Conservation (phyloP, 2,329 filamentous ascomycete genomes). For the Neofusicoccum laricinum region DNA sequence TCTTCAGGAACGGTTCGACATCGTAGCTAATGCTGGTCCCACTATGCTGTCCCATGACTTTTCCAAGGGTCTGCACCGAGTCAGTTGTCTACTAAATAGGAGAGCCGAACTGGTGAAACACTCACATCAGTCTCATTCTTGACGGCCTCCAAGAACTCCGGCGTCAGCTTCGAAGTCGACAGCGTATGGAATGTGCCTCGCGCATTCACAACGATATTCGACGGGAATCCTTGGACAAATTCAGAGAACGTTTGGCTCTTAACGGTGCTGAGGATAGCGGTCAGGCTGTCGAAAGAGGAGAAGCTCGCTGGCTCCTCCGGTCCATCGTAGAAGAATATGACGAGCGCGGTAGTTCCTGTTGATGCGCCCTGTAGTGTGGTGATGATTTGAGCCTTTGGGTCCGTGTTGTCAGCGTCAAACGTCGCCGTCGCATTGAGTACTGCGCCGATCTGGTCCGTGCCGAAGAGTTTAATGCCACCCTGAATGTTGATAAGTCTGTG, state of each 20-base stretch:
- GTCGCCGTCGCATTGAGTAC: not conserved
- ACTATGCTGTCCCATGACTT: not conserved
- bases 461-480: not conserved
- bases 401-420: not conserved
- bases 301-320: not conserved
- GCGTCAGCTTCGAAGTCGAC: not conserved
- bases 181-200: not conserved
- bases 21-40: slow-evolving; percentile 2
- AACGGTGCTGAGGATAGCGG: not conserved
- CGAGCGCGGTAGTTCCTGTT: not conserved
- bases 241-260: not conserved
- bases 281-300: not conserved
- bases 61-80: not conserved
- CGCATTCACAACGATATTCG: not conserved
- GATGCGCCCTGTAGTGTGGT: not conserved
- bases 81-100: not conserved
- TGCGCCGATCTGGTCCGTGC: not conserved
- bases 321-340: not conserved
- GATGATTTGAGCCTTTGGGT: not conserved
- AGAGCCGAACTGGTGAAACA: not conserved
- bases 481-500: not conserved
- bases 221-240: not conserved
- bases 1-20: not conserved
- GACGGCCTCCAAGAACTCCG: not conserved
- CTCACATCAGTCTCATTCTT: not conserved